Evolutionary conservation across 306 rosid species (phyloP).

Genomic region (Prinsepia uniflora): DNA sequence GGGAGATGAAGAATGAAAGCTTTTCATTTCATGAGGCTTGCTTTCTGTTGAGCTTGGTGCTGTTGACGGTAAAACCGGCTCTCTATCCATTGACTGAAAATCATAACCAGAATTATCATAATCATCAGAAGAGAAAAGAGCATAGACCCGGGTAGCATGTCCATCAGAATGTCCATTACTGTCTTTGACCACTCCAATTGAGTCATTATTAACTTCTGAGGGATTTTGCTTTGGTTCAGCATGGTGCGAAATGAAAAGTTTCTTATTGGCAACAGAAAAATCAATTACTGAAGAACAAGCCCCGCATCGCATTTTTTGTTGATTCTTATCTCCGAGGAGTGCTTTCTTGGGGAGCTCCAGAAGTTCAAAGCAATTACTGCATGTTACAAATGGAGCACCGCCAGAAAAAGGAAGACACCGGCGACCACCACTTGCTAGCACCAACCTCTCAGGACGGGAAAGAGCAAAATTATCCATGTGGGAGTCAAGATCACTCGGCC

Average conservation of each 20-base stretch:
- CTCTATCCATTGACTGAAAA: constrained; percentile 80
- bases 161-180: constrained; percentile 33
- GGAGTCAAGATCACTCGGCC: constrained; percentile 56
- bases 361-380: constrained; percentile 75
- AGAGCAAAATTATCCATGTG: constrained; percentile 41
- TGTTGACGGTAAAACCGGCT: constrained; percentile 38
- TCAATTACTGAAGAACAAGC: constrained; percentile 69
- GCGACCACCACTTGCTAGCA: constrained; percentile 39
- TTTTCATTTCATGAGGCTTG: constrained; percentile 68
- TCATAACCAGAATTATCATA: constrained; percentile 75
- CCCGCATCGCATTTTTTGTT: constrained; percentile 73
- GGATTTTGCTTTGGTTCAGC: constrained; percentile 36
- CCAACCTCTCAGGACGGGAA: constrained; percentile 48
- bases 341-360: constrained; percentile 77
- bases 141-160: constrained; percentile 38
- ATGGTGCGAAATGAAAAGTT: constrained; percentile 53
- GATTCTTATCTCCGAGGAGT: constrained; percentile 34
- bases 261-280: constrained; percentile 47
- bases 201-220: constrained; percentile 29
- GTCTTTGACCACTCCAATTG: constrained; percentile 35
- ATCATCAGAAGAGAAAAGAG: constrained; percentile 83
- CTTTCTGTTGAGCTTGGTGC: constrained; percentile 41
- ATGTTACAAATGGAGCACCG: constrained; percentile 89
- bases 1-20: constrained; percentile 66
- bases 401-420: constrained; percentile 69